These are phyloP conservation scores for Camellia oleifera DNA, from an alignment of 179 eudicot genomes.

Conservation along the genomic window DNA sequence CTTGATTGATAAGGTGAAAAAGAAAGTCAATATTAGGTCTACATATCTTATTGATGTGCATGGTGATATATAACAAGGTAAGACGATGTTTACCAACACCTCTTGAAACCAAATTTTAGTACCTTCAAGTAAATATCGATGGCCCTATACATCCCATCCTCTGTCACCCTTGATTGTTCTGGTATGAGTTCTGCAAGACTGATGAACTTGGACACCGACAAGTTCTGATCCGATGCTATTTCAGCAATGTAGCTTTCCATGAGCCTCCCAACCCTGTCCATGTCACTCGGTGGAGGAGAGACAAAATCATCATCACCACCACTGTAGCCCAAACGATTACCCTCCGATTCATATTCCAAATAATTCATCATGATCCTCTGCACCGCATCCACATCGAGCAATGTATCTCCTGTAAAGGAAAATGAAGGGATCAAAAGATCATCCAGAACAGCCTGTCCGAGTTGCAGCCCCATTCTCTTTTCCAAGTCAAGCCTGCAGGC, in stretches of 20 bases:
- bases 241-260: slow-evolving; percentile 86
- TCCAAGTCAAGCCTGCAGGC: slow-evolving; percentile 95
- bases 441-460: slow-evolving; percentile 83
- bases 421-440: slow-evolving; percentile 90
- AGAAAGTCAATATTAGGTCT: background rate
- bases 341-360: slow-evolving; percentile 55
- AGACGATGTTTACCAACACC: background rate
- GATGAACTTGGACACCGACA: slow-evolving; percentile 61
- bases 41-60: background rate
- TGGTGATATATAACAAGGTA: too few species aligned
- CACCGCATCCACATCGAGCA: slow-evolving; percentile 85
- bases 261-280: slow-evolving; percentile 74
- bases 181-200: slow-evolving; percentile 80
- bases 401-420: slow-evolving; percentile 64
- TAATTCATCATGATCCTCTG: slow-evolving; percentile 74
- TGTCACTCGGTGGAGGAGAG: slow-evolving; percentile 44
- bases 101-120: background rate
- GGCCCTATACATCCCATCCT: slow-evolving; percentile 92
- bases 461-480: slow-evolving; percentile 82
- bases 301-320: slow-evolving; percentile 38
- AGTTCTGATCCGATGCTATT: slow-evolving; percentile 74
- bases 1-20: background rate
- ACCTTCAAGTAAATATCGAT: slow-evolving; percentile 93
- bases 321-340: slow-evolving; percentile 27
- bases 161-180: slow-evolving; percentile 73